Base-by-base conservation (phyloP, 1,284 basidiomycete genomes). In the Malassezia brasiliensis region DNA sequence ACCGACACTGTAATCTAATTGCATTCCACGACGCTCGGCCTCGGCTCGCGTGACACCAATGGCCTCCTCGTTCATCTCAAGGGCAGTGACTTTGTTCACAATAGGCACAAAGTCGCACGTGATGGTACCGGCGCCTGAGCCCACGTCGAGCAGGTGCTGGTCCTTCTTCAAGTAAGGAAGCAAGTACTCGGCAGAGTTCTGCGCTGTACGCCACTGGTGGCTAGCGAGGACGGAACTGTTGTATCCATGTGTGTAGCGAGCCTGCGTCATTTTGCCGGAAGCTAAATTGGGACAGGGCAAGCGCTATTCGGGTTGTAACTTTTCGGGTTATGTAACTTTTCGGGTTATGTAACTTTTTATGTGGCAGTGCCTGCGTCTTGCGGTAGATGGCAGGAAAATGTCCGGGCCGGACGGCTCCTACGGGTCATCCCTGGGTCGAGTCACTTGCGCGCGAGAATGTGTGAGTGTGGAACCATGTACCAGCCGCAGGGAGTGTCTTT, bases 361-460 rank as follows among this genome's bases (percentile, higher is more conserved):
- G 25, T 28, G 25, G 25, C 25, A 7, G 25, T 28, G 25, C 7
- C 25, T 7, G 25, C 3, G 25, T 28, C 25, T 3, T 28, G 25
- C 25, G 4, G 25, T 4, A 28, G 3, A 7, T 28, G 4, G 3
- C 25, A 7, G 25, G 7, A 7, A 28, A 28, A 28, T 3, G 25
- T 3, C 25, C 25, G 25, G 7, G 25, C 4, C 25, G 3, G 25
- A 28, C 25, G n/a, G n/a, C n/a, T n/a, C n/a, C n/a, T n/a, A n/a
- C n/a, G n/a, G n/a, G 25, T 28, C 4, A 7, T 3, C 25, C 25
- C 25, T 7, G 25, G 25, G 25, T 3, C 25, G 25, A 32, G 12
- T 47, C 12, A 47, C 67, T 69, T 40, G 9, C 10, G 25, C 4
- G 47, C 47, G 3, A 48, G 6, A 9, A 48, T 48, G 9, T 20